Percentiles rank a stretch among this genome's conserved stretches.
Evolutionary conservation across 257 asterid genomes (phyloP).

Genomic region (Forsythia suspensa): DNA sequence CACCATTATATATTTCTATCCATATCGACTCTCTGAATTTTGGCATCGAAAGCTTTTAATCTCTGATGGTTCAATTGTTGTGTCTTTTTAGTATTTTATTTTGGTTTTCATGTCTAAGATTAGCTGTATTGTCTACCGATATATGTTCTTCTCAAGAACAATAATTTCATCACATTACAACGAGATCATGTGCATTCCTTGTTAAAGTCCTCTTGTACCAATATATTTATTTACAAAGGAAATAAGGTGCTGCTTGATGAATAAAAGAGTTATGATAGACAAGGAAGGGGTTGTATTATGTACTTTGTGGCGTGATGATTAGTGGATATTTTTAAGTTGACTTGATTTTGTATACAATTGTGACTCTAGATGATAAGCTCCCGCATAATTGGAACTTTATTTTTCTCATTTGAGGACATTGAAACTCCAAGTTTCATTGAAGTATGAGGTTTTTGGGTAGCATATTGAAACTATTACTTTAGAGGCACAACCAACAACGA

Average conservation of each 20-base stretch:
- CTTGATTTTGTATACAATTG: background rate
- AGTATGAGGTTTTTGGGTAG: no score
- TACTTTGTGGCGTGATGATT: background rate
- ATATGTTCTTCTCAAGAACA: background rate
- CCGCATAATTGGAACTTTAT: background rate
- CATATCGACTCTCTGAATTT: slow-evolving; percentile 31
- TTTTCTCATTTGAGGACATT: no score
- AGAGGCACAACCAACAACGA: no score
- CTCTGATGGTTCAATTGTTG: slow-evolving; percentile 17
- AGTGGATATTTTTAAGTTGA: background rate
- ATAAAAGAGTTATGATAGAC: background rate
- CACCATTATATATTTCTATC: slow-evolving; percentile 20
- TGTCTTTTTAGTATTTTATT: background rate
- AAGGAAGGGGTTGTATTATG: background rate
- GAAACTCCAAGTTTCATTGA: no score
- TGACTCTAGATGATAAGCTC: background rate
- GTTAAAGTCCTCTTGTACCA: background rate
- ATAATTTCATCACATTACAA: background rate
- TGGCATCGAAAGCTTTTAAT: slow-evolving; percentile 25
- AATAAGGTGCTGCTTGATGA: background rate
- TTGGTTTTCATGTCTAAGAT: background rate
- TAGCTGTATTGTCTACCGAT: background rate
- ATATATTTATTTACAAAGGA: background rate
- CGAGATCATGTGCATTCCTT: background rate
- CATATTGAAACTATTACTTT: no score